Evolutionary conservation across 192 early-diverging fungal species (phyloP).

Genomic region (Coemansia sp.): DNA sequence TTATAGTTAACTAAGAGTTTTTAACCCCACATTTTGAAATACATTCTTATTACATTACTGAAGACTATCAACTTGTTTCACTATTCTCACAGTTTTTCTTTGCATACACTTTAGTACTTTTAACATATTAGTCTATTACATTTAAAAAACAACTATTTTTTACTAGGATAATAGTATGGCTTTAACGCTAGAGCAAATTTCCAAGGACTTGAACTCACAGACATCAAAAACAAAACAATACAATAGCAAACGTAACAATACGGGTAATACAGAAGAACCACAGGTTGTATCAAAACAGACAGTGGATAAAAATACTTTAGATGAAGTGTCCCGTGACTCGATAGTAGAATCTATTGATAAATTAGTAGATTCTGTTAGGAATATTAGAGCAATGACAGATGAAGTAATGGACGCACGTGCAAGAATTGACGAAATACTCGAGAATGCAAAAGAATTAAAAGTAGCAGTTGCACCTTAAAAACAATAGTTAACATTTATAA

Average conservation of each 20-base stretch:
- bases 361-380: conserved; percentile 60
- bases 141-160: too few relatives aligned
- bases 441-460: conserved; percentile 8
- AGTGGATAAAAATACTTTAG: background rate
- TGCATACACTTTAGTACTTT: too few relatives aligned
- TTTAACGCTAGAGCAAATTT: background rate
- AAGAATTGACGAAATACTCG: conserved; percentile 32
- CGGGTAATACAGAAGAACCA: background rate
- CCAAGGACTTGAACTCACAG: background rate
- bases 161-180: background rate
- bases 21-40: background rate
- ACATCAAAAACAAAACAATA: background rate
- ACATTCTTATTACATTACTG: background rate
- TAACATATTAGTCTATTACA: too few relatives aligned
- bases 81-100: too few relatives aligned
- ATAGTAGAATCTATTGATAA: conserved; percentile 57
- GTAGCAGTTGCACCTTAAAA: background rate
- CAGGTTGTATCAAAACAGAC: background rate
- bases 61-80: background rate
- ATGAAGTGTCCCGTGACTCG: conserved; percentile 16
- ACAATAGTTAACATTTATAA: conserved; percentile 1
- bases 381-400: conserved; percentile 65
- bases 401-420: conserved; percentile 52
- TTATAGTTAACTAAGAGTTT: background rate
- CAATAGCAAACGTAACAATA: background rate